Evolutionary conservation across 148 eudicot genomes (phyloP), one percentile per base, ranked within the genome.

Genomic region (Rhododendron kiyosumense): DNA sequence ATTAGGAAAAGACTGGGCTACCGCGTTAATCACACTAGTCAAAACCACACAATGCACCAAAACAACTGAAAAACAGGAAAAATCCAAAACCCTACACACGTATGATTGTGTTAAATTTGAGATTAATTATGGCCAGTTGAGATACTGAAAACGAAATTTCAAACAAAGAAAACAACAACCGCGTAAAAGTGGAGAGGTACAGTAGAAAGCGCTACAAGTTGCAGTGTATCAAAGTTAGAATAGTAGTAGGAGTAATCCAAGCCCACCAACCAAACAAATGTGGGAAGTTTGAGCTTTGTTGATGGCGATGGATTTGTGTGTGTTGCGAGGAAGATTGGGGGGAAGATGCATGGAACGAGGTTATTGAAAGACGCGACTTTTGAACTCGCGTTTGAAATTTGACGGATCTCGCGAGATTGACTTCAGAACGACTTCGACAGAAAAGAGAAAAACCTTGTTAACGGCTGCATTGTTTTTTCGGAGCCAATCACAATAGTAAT

Each of bases 311-410:
- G 78, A 12, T 3, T 17, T 7, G 2, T 78, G 28, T 22, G 51
- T 10, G 46, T 43, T 78, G 81, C 81, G 30, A 59, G 59, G 88
- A 87, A 87, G 85, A 59, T 49, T 1, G 57, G 79, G 79, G 10
- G 57, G 88, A 87, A 87, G 75, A 20, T 87, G 61, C 85, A 87
- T 26, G 41, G 82, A 81, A n/a, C 20, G 57, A 14, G 11, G 57
- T 3, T 15, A 41, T 3, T 3, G 15, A 20, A 52, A 52, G 57
- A 4, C 57, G 20, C 20, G 57, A 52, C 57, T 52, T 15, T 52
- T 52, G 14, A 57, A 59, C 26, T 59, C 67, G 26, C 5, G n/a
- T 61, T 61, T 61, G 67, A 61, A 61, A 61, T 20, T 0, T 7
- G 10, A 22, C 0, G 7, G 45, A 24, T 20, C n/a, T 8, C 6